Base-by-base conservation (phyloP, 768 basidiomycete genomes). In the Russula dissimulans region DNA sequence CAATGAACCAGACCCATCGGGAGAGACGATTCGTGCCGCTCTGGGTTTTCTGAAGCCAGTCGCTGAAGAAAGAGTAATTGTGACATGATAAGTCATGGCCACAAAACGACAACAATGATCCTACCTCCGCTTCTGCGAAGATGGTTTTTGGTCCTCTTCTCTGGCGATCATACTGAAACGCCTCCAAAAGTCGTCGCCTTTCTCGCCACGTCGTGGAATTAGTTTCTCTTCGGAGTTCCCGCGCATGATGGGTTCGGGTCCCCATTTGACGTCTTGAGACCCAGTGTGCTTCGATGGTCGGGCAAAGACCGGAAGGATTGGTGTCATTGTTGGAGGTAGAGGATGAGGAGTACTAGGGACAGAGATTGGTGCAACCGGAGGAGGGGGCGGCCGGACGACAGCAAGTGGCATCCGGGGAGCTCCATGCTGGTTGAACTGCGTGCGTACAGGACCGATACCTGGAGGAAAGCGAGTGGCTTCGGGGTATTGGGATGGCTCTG, bases 171-270 rank as follows among this genome's bases (percentile, higher is more conserved):
- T 89, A 62, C 86, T 88, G 72, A 91, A 92, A 42, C 90, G 78
- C 61, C 87, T 77, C 90, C 90, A 92, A 73, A 92, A 91, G 67
- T 91, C 86, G 67, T 91, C 89, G 0, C 88, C 87, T 51, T 78
- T 81, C 69, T 88, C 82, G 3, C 88, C 87, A 47, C 87, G 79
- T 43, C 76, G 76, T 1, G 87, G 85, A 8, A 91, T 70, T 3
- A 87, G 68, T 2, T 83, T 81, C 44, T 85, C 87, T 70, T 91
- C 89, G 1, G 76, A 76, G 52, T 83, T 77, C 5, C 86, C 81
- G 15, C 89, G 81, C 68, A 91, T 78, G 68, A 90, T 89, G 17
- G 78, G 74, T 57, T 65, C 61, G 6, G 64, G 64, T 8, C 64
- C 64, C 57, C 57, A 63, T 42, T 59, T 78, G 67, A 86, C 73